These are phyloP conservation scores for Cyberlindnera mrakii DNA, from an alignment of 805 yeast species.

Conservation along the genomic window DNA sequence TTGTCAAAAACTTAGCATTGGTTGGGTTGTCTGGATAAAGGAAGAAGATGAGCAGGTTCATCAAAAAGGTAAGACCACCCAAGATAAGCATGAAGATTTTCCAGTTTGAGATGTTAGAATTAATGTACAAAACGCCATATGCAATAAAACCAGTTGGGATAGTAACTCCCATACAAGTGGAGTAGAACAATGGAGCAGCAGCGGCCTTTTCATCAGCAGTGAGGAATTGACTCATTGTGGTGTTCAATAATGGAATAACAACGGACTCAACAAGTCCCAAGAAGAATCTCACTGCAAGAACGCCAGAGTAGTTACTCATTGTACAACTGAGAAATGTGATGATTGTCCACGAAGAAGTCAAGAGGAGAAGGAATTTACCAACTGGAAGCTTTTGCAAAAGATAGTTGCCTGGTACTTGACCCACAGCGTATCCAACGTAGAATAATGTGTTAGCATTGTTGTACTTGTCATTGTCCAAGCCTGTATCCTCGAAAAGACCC, in stretches of 20 bases:
- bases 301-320: slow-evolving; percentile 39
- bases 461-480: slow-evolving; percentile 36
- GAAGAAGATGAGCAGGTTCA: slow-evolving; percentile 29
- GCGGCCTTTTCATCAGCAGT: slow-evolving; percentile 43
- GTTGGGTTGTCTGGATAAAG: slow-evolving; percentile 55
- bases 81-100: slow-evolving; percentile 48
- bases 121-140: slow-evolving; percentile 30
- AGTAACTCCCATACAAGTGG: slow-evolving; percentile 44
- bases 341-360: slow-evolving; percentile 39
- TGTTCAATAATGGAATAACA: slow-evolving; percentile 38
- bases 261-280: slow-evolving; percentile 45
- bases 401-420: slow-evolving; percentile 37
- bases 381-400: slow-evolving; percentile 40
- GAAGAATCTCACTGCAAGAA: slow-evolving; percentile 41
- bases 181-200: slow-evolving; percentile 47
- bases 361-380: slow-evolving; percentile 30
- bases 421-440: slow-evolving; percentile 44
- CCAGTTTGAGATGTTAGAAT: slow-evolving; percentile 36
- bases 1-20: slow-evolving; percentile 39
- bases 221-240: slow-evolving; percentile 45
- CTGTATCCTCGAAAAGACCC: slow-evolving; percentile 42
- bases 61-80: slow-evolving; percentile 46
- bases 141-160: slow-evolving; percentile 49
- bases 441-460: slow-evolving; percentile 47
- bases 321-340: slow-evolving; percentile 42